phyloP scores from a whole-genome alignment of 23 red algal species.

The Gracilaria gracilis region DNA sequence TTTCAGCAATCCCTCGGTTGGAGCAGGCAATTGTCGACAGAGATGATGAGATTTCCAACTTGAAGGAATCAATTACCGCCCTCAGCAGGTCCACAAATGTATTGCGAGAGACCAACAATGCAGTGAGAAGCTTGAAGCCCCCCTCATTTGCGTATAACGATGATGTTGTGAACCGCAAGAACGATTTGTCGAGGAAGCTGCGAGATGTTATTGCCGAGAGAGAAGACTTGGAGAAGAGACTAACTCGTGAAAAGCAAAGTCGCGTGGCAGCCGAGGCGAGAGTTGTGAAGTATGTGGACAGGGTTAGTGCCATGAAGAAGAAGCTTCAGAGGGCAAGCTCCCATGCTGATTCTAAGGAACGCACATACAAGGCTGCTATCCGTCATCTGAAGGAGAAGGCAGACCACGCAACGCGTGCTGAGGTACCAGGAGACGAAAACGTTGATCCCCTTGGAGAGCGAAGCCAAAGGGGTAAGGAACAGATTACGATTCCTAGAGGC shows the following conservation, averaged over 20 bases:
- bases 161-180: conserved; percentile 57
- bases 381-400: conserved; percentile 70
- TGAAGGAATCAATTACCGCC: conserved; percentile 34
- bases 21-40: conserved; percentile 49
- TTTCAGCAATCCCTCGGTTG: conserved; percentile 54
- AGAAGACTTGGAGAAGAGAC: conserved; percentile 48
- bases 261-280: conserved; percentile 50
- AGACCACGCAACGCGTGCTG: conserved; percentile 46
- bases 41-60: conserved; percentile 45
- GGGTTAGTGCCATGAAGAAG: conserved; percentile 59
- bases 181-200: conserved; percentile 59
- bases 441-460: conserved; percentile 33
- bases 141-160: conserved; percentile 52
- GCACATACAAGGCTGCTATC: conserved; percentile 78
- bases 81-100: conserved; percentile 20
- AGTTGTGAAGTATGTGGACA: conserved; percentile 56
- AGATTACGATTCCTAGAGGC: conserved; percentile 9
- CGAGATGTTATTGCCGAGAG: conserved; percentile 41
- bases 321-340: conserved; percentile 31
- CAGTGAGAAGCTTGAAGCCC: conserved; percentile 8
- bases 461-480: not conserved
- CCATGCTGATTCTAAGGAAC: conserved; percentile 63
- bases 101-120: not conserved
- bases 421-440: conserved; percentile 44
- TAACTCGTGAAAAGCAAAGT: conserved; percentile 53